phyloP scores from a whole-genome alignment of 768 basidiomycete genomes.

The Pulveroboletus frians region DNA sequence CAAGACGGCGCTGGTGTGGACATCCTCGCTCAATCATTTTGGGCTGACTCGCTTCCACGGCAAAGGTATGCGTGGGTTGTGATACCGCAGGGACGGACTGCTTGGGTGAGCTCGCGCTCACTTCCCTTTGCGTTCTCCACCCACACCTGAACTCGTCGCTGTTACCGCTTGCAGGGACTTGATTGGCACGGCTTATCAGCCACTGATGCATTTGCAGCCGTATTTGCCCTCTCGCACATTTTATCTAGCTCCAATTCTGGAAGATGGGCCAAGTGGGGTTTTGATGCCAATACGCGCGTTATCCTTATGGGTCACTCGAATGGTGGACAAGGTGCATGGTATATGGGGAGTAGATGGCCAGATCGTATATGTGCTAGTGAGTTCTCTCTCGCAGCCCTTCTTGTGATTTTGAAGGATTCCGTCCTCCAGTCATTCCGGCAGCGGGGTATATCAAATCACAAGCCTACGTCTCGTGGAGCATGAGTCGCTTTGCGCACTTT shows the following conservation, averaged over 20 bases:
- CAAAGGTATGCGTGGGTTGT: conserved; percentile 68
- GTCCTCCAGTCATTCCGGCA: conserved; percentile 58
- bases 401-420: too few relatives aligned
- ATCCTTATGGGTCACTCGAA: conserved; percentile 90
- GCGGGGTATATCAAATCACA: conserved; percentile 87
- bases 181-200: conserved; percentile 91
- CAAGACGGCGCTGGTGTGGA: conserved; percentile 88
- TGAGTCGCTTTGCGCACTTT: conserved; percentile 72
- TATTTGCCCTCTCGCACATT: conserved; percentile 52
- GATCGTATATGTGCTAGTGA: conserved; percentile 64
- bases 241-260: conserved; percentile 28
- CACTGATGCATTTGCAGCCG: conserved; percentile 58
- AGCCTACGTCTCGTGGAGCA: conserved; percentile 69
- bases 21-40: conserved; percentile 48
- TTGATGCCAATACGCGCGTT: conserved; percentile 38
- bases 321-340: conserved; percentile 88
- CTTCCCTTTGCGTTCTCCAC: background rate
- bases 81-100: conserved; percentile 75
- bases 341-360: conserved; percentile 69
- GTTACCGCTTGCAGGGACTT: conserved; percentile 50
- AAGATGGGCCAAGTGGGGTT: conserved; percentile 40
- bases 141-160: background rate
- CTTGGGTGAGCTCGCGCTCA: conserved; percentile 55
- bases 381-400: conserved; percentile 7
- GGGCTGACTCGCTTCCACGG: conserved; percentile 57